phyloP scores from a whole-genome alignment of 177 flowering plant genomes.

The Telopea speciosissima region DNA sequence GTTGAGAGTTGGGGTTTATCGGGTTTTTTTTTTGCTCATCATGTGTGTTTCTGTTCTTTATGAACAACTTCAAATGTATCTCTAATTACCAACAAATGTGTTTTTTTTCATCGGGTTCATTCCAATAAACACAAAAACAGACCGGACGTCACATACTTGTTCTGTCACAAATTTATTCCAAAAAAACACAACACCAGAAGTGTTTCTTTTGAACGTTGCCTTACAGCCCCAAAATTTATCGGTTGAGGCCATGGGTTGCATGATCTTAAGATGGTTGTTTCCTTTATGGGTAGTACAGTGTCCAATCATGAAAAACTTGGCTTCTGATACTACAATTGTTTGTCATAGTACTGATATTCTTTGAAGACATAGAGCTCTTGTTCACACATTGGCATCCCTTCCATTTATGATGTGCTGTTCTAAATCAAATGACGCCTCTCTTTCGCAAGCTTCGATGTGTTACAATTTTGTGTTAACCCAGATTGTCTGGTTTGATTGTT shows the following conservation, averaged over 20 bases:
- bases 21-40: too few species aligned
- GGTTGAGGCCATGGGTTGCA: constrained; percentile 7
- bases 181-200: too few species aligned
- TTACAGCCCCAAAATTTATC: too few species aligned
- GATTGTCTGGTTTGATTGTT: constrained; percentile 7
- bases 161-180: too few species aligned
- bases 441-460: constrained; percentile 7
- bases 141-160: too few species aligned
- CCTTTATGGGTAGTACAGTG: background rate
- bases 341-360: constrained; percentile 1
- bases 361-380: constrained; percentile 11
- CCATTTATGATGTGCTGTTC: background rate
- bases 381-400: background rate
- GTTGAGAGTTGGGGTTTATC: too few species aligned
- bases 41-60: too few species aligned
- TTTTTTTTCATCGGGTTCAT: too few species aligned
- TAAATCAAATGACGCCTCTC: constrained; percentile 14
- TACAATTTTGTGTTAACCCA: constrained; percentile 8
- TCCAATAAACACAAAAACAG: too few species aligned
- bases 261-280: constrained; percentile 11
- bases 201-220: too few species aligned
- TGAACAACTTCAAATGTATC: too few species aligned
- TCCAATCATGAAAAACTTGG: constrained; percentile 4
- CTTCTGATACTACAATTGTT: constrained; percentile 6
- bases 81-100: too few species aligned